Base-by-base conservation (phyloP, 2,329 filamentous ascomycete species). In the Fusarium nurragi region DNA sequence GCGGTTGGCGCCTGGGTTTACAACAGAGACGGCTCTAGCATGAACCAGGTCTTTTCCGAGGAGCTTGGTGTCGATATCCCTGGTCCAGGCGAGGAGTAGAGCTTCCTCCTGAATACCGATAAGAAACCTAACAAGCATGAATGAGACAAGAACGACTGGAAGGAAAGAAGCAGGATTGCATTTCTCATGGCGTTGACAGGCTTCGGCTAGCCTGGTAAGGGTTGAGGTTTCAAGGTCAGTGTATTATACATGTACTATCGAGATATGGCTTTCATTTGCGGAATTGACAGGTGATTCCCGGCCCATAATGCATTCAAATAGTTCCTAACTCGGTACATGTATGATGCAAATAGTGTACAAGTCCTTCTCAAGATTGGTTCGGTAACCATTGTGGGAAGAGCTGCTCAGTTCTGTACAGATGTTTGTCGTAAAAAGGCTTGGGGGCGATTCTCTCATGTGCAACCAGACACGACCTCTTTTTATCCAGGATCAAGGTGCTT, bases 1-100 rank as follows among this genome's bases (percentile, higher is more conserved):
- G 89, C 84, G 3, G 75, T 77, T 11, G 92, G 92, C 26, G 85
- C 90, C 64, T 99, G 95, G 95, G 84, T 98, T 44, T 98, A 97
- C 75, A 78, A 92, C 56, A 84, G 94, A 44, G 94, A 98, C 76
- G 90, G 90, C n/a, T 87, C 86, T 44, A 90, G 88, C 39, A 79
- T 99, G 73, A 88, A 84, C 32, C 85, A 90, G 32, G 76, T 98
- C 54, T 78, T 98, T 72, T 83, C 86, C 64, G 83, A 88, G 64
- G 95, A 99, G 81, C 80, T 97, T 45, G 88, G 87, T 4, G 80
- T 97, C 45, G 83, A 88, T 60, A 76, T 92, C 50, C 75, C 65
- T n/a, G 53, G 64, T 50, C 65, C 73, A 3, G 51, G 54, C 12
- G 63, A 72, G 30, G 71, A 72, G 52, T 76, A 73, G 65, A 64